These are phyloP conservation scores for Chlorella sp. DNA, from an alignment of 139 green algal genomes.

Conservation along the genomic window DNA sequence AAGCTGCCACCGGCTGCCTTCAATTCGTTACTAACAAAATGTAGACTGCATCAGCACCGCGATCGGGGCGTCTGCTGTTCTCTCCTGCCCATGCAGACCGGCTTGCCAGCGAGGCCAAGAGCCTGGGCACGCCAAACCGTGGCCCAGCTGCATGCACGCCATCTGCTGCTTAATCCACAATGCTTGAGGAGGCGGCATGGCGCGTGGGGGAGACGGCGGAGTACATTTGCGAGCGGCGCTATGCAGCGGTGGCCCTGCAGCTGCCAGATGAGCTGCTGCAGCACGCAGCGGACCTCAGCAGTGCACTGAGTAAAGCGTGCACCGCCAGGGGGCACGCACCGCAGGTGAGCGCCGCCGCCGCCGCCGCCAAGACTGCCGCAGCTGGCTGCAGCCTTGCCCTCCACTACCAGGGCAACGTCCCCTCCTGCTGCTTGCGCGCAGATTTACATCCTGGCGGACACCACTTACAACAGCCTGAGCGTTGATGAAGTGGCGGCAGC, in stretches of 20 bases:
- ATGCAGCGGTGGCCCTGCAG: conserved; percentile 68
- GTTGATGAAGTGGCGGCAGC: conserved; percentile 87
- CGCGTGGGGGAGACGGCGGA: conserved; percentile 38
- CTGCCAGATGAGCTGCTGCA: conserved; percentile 77
- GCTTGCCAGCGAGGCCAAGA: no score
- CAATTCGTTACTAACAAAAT: no score
- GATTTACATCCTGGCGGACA: conserved; percentile 85
- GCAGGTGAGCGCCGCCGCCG: conserved; percentile 24
- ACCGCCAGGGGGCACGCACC: conserved; percentile 11
- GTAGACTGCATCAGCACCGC: no score
- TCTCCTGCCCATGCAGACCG: no score
- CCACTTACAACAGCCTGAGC: conserved; percentile 82
- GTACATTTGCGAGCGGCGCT: conserved; percentile 60
- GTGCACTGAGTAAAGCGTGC: conserved; percentile 36
- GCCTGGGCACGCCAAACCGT: no score
- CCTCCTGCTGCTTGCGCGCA: conserved; percentile 44
- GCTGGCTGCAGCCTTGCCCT: no score
- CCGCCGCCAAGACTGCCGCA: neutral
- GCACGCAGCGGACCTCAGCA: conserved; percentile 52
- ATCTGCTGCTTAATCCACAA: neutral
- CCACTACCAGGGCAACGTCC: neutral
- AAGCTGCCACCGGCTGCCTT: no score
- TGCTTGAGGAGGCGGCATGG: conserved; percentile 10
- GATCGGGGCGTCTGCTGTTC: no score
- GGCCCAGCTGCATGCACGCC: no score